These are phyloP conservation scores for Adansonia madagascariensis DNA, from an alignment of 441 rosid genomes.

Conservation along the genomic window DNA sequence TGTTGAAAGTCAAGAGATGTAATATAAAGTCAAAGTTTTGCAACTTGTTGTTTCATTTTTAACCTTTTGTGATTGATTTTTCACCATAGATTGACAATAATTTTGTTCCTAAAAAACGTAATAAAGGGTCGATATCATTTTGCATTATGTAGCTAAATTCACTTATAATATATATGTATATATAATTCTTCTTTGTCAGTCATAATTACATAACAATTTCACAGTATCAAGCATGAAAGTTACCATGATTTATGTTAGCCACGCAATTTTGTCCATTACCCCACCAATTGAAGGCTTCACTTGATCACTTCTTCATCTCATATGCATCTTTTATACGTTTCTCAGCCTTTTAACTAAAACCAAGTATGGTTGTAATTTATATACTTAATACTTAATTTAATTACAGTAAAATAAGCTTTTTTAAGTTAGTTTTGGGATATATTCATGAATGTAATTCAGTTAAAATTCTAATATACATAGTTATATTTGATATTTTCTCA, in stretches of 20 bases:
- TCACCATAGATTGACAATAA: background rate
- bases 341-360: background rate
- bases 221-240: constrained; percentile 24
- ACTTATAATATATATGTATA: background rate
- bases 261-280: constrained; percentile 29
- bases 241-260: constrained; percentile 29
- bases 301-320: constrained; percentile 11
- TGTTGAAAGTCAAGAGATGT: background rate
- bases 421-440: no score
- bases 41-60: constrained; percentile 5
- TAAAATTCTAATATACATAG: background rate
- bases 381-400: background rate
- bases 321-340: background rate
- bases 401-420: background rate
- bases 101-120: background rate
- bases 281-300: constrained; percentile 16
- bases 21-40: constrained; percentile 5
- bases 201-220: constrained; percentile 22
- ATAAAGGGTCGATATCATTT: background rate
- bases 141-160: background rate
- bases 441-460: background rate
- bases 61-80: background rate
- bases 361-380: background rate
- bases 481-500: background rate
- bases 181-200: background rate